Evolutionary conservation across 176 grass and related monocot species (phyloP), one percentile per base, ranked within the genome.

Genomic region (Aegilops umbellulata): DNA sequence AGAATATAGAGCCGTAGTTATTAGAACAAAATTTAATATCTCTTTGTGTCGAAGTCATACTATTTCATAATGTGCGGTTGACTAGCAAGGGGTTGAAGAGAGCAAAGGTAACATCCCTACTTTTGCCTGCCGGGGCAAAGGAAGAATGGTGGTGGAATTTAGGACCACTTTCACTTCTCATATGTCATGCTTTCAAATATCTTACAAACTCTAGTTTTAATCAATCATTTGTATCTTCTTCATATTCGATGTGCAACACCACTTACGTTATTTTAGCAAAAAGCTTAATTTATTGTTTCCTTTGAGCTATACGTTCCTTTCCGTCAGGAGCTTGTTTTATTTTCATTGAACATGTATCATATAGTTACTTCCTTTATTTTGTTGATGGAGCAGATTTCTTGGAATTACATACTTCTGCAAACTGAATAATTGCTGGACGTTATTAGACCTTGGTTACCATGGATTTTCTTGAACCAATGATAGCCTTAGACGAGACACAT

Each of bases 401-500:
- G 32, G 42, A 69, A 34, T 60, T 36, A 69, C 24, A 19, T 2
- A 20, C 42, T 31, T 11, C 22, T 20, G 17, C 26, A 53, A 39
- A 67, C 7, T 66, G 22, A 12, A 8, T 35, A 57, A 55, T 32
- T 24, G 42, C 6, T 12, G 23, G 29, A 35, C n/a, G 6, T 10
- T 49, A 41, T 75, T 53, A 39, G 57, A 6, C 25, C 80, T 61
- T 65, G 72, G 30, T 55, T 71, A 72, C 8, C 35, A 97, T 94
- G 94, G 89, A 97, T 74, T 62, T 87, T 77, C 80, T 91, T 29
- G 92, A 89, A 74, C 36, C 81, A 31, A 58, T 76, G 7, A 63
- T 94, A 63, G 83, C 87, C 82, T 22, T 94, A 55, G 89, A 91
- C 8, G 86, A 94, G 60, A 65, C 69, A 8, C 62, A 74, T 66